Conservation (phyloP, 495 filamentous ascomycete genomes). For the Penicillium antarcticum region DNA sequence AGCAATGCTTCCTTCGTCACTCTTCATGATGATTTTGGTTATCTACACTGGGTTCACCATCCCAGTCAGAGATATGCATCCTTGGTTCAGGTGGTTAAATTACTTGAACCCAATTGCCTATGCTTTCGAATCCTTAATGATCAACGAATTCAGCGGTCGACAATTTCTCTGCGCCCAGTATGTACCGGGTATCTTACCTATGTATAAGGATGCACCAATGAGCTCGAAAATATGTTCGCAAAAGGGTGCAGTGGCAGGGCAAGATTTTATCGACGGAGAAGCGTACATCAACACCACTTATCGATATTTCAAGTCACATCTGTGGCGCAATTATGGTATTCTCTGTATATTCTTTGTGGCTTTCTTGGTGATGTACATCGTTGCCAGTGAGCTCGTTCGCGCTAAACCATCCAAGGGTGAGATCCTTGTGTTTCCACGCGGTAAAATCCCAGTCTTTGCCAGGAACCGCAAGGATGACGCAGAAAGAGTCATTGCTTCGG, state of each 20-base stretch:
- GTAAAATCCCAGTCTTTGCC: conserved; percentile 62
- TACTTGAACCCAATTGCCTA: conserved; percentile 85
- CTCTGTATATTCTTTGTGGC: conserved; percentile 69
- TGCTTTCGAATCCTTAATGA: conserved; percentile 82
- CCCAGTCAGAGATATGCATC: conserved; percentile 66
- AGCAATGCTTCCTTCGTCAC: conserved; percentile 77
- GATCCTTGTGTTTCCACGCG: conserved; percentile 79
- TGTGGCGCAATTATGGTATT: conserved; percentile 84
- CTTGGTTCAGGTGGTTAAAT: conserved; percentile 85
- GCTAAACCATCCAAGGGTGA: conserved; percentile 84
- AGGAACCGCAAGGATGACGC: conserved; percentile 39
- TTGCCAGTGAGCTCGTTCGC: conserved; percentile 70
- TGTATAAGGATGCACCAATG: conserved; percentile 48
- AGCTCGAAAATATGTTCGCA: conserved; percentile 53
- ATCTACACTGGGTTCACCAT: conserved; percentile 92
- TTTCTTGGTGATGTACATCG: conserved; percentile 64
- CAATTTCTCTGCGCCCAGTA: conserved; percentile 60
- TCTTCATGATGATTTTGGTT: conserved; percentile 78
- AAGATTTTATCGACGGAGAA: conserved; percentile 58
- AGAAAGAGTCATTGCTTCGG: conserved; percentile 30
- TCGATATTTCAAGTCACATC: conserved; percentile 56
- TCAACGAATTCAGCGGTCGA: conserved; percentile 79
- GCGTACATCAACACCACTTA: conserved; percentile 61
- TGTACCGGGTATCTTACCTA: conserved; percentile 48
- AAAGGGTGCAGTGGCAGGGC: conserved; percentile 60